Percentiles rank a stretch among this genome's conserved stretches.
Evolutionary conservation across 2,329 filamentous ascomycete species (phyloP).

Genomic region (Fusarium avenaceum): DNA sequence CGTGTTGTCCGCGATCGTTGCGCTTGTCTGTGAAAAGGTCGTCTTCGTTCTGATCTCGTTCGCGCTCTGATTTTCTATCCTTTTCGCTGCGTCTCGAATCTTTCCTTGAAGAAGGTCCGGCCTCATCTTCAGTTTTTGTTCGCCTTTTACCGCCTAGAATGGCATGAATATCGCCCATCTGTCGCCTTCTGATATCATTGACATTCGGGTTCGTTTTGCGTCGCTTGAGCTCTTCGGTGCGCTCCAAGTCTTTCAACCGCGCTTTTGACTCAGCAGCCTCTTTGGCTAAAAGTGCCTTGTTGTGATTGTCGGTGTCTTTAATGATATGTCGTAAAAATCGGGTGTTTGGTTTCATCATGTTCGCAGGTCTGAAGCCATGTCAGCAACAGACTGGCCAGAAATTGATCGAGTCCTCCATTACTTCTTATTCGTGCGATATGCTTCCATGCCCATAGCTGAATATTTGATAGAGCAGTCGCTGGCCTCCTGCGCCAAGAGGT

Average conservation of each 20-base stretch:
- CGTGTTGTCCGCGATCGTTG: constrained; percentile 41
- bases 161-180: constrained; percentile 72
- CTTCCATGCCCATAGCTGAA: constrained; percentile 79
- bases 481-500: constrained; percentile 84
- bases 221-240: constrained; percentile 60
- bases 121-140: constrained; percentile 44
- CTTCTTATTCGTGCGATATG: constrained; percentile 66
- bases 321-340: constrained; percentile 91
- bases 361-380: constrained; percentile 65
- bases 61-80: constrained; percentile 14
- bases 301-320: constrained; percentile 88
- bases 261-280: constrained; percentile 84
- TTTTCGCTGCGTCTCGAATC: constrained; percentile 31
- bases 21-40: constrained; percentile 44
- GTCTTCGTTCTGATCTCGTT: constrained; percentile 15
- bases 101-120: constrained; percentile 32
- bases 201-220: constrained; percentile 61
- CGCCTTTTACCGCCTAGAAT: constrained; percentile 65
- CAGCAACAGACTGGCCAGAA: constrained; percentile 34
- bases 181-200: constrained; percentile 67
- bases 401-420: constrained; percentile 49
- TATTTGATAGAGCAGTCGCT: constrained; percentile 79
- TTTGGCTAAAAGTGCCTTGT: constrained; percentile 85
- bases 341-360: constrained; percentile 89
- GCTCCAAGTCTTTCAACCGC: constrained; percentile 74